phyloP scores from a whole-genome alignment of 371 early-diverging fungal species.

The Apophysomyces elegans region DNA sequence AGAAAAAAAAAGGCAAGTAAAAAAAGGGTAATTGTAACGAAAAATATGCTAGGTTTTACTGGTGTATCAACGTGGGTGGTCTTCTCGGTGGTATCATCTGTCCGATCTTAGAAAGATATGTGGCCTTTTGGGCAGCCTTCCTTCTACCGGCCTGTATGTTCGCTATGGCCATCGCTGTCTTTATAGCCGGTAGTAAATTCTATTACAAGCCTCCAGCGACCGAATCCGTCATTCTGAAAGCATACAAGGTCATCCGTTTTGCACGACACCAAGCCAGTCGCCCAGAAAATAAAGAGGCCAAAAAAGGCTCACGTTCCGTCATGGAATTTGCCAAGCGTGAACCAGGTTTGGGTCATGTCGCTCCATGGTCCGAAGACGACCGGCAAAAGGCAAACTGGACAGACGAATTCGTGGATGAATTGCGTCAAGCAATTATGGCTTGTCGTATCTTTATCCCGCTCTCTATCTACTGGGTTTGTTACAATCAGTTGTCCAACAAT shows the following conservation, averaged over 20 bases:
- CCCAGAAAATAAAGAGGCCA: slow-evolving; percentile 40
- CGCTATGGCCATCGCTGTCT: slow-evolving; percentile 59
- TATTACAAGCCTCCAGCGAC: slow-evolving; percentile 64
- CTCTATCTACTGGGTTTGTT: slow-evolving; percentile 79
- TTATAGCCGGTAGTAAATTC: slow-evolving; percentile 55
- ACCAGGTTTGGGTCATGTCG: slow-evolving; percentile 34
- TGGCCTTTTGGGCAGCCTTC: slow-evolving; percentile 57
- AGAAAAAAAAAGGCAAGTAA: slow-evolving; percentile 4
- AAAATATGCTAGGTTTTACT: slow-evolving; percentile 68
- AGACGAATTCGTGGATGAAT: slow-evolving; percentile 68
- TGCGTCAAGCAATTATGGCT: slow-evolving; percentile 63
- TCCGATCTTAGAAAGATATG: slow-evolving; percentile 50
- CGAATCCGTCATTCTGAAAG: slow-evolving; percentile 59
- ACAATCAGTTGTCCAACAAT: slow-evolving; percentile 73
- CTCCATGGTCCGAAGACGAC: slow-evolving; percentile 55
- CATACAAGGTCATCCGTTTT: slow-evolving; percentile 48
- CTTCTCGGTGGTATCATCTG: slow-evolving; percentile 63
- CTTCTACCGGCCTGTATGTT: slow-evolving; percentile 72
- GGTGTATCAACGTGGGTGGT: slow-evolving; percentile 82
- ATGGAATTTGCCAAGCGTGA: slow-evolving; percentile 62
- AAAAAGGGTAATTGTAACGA: neutral
- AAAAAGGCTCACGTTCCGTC: slow-evolving; percentile 25
- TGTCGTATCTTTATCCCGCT: slow-evolving; percentile 72
- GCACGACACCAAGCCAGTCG: slow-evolving; percentile 40
- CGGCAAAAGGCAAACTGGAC: slow-evolving; percentile 51